Base-by-base conservation (phyloP, 805 yeast genomes). In the Metschnikowia drakensbergensis region DNA sequence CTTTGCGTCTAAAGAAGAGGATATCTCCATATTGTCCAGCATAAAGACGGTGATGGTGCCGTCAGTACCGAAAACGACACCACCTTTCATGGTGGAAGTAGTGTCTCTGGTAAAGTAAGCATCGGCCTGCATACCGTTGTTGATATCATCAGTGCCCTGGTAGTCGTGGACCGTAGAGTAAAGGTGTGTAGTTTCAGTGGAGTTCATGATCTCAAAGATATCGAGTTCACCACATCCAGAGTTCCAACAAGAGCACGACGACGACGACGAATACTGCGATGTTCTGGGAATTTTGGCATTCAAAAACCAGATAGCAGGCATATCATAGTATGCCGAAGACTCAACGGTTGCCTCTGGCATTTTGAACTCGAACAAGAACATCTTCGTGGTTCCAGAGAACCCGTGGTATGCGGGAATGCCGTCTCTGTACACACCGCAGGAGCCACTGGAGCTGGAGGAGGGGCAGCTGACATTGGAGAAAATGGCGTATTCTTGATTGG, bases 161-260 rank as follows among this genome's bases (percentile, higher is more conserved):
- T 76, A 86, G 60, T 83, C 88, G 63, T 86, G 94, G 63, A 86
- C 68, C 6, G 91, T 83, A 17, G 89, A 74, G 66, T 72, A 83
- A 56, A 86, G 72, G 49, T 82, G 74, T 44, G 64, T 65, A 26
- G 77, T 63, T 54, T 80, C 79, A 11, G 88, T 80, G 48, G 69
- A 66, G 66, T 85, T 85, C 81, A 83, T 77, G 36, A 81, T 82
- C 68, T 86, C 92, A 61, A 85, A 85, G 55, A 84, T 77, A 66
- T 85, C 92, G 57, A 81, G 83, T 65, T 85, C 90, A 63, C 91
- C 90, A 66, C 90, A 83, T 8, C 91, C 92, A 28, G 84, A 75
- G 39, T 77, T 71, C 91, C 91, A 85, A 59, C 89, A 82, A 5
- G 89, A 83, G 65, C 90, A 85, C 61, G 80, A 81, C 33, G 70